Percentiles rank a stretch among this genome's conserved stretches.
These are phyloP conservation scores for Fragosphaeria purpurea DNA, from an alignment of 2,329 filamentous ascomycete genomes.

Conservation along the genomic window DNA sequence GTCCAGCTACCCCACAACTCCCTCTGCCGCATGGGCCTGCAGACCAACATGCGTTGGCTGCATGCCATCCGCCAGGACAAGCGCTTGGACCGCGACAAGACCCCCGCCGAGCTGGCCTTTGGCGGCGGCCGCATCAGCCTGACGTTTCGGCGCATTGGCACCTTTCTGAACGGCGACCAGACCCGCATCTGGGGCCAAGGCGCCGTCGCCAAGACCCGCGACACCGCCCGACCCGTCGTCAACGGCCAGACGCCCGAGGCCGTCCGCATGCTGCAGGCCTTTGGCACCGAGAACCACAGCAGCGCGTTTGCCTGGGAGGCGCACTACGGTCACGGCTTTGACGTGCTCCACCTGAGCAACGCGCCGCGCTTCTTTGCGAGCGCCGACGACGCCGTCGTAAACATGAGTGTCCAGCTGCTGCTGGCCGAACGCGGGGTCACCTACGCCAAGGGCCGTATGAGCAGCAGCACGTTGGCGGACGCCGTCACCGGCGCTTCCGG, in stretches of 20 bases:
- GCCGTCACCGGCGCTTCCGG: conserved; percentile 10
- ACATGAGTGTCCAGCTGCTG: conserved; percentile 40
- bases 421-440: conserved; percentile 37
- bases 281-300: conserved; percentile 74
- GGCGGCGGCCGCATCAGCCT: conserved; percentile 75
- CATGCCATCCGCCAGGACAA: conserved; percentile 90
- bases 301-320: conserved; percentile 63
- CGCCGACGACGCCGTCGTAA: conserved; percentile 37
- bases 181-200: conserved; percentile 85
- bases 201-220: conserved; percentile 56
- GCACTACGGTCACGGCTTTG: conserved; percentile 70
- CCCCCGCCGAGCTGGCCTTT: conserved; percentile 58
- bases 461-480: conserved; percentile 8
- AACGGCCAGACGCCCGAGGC: conserved; percentile 60
- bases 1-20: conserved; percentile 79
- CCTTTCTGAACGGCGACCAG: conserved; percentile 60
- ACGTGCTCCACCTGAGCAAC: conserved; percentile 61
- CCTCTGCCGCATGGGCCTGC: conserved; percentile 69
- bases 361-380: conserved; percentile 42
- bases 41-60: conserved; percentile 78
- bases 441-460: conserved; percentile 36
- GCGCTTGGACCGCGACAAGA: conserved; percentile 57
- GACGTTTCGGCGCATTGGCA: conserved; percentile 83
- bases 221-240: conserved; percentile 51
- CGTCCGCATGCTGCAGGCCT: conserved; percentile 62